Percentiles rank a stretch among this genome's conserved stretches.
phyloP scores from a whole-genome alignment of 345 rosid species.

The Euphorbia lathyris region DNA sequence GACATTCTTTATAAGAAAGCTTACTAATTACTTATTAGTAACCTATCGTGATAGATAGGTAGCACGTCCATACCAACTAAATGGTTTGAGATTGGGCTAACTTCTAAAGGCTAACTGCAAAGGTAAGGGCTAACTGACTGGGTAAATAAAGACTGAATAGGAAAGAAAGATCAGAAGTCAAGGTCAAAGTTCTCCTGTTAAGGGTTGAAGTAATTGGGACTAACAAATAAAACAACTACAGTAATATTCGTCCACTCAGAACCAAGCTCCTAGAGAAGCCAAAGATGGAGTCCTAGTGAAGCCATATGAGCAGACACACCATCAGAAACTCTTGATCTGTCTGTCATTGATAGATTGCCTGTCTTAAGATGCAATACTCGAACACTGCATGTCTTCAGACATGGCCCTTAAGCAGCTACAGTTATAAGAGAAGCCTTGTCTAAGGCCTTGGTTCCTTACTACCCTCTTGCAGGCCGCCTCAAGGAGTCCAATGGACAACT shows the following conservation, averaged over 20 bases:
- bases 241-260: neutral
- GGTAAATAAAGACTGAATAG: too few relatives aligned
- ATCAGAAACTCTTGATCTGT: constrained; percentile 34
- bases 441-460: constrained; percentile 52
- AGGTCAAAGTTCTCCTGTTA: too few relatives aligned
- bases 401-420: constrained; percentile 39
- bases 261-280: neutral
- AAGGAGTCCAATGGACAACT: constrained; percentile 33
- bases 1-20: too few relatives aligned
- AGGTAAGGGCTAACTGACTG: too few relatives aligned
- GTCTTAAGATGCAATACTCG: constrained; percentile 53
- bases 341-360: constrained; percentile 43
- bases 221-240: neutral
- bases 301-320: constrained; percentile 43
- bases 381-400: constrained; percentile 44
- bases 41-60: too few relatives aligned
- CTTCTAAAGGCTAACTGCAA: neutral
- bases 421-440: constrained; percentile 48
- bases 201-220: neutral
- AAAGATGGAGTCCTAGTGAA: constrained; percentile 29
- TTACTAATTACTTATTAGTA: too few relatives aligned
- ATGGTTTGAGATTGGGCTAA: too few relatives aligned
- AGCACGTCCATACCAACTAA: too few relatives aligned
- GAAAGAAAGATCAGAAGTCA: too few relatives aligned
- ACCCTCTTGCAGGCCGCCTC: constrained; percentile 55